Evolutionary conservation across 148 eudicot species (phyloP).

Genomic region (Amaranthus cruentus): DNA sequence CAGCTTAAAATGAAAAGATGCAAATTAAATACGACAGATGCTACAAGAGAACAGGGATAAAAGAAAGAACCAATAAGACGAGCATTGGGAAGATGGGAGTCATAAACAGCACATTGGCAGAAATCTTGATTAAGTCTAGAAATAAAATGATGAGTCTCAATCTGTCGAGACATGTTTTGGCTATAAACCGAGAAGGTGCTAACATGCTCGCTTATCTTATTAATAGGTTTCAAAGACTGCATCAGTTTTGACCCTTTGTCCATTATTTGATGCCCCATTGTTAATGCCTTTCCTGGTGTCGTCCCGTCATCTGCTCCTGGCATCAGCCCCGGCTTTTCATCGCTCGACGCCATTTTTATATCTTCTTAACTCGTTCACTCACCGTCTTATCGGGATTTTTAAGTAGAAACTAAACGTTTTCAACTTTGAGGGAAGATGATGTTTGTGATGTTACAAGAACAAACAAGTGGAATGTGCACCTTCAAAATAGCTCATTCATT

Average conservation of each 20-base stretch:
- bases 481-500: too few species aligned
- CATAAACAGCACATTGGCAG: slow-evolving; percentile 80
- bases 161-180: slow-evolving; percentile 76
- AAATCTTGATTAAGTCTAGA: slow-evolving; percentile 61
- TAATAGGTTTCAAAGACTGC: slow-evolving; percentile 62
- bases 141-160: slow-evolving; percentile 72
- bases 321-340: slow-evolving; percentile 23
- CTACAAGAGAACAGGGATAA: too few species aligned
- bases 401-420: too few species aligned
- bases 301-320: slow-evolving; percentile 23
- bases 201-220: slow-evolving; percentile 50
- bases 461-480: too few species aligned
- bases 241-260: slow-evolving; percentile 65
- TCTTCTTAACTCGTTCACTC: too few species aligned
- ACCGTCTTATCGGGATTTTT: too few species aligned
- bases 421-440: too few species aligned
- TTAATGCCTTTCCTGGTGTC: slow-evolving; percentile 57
- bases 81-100: slow-evolving; percentile 47
- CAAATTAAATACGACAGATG: neutral
- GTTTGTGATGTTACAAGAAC: too few species aligned
- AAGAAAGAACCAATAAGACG: slow-evolving; percentile 57
- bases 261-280: slow-evolving; percentile 45
- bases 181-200: slow-evolving; percentile 66
- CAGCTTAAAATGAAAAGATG: too few species aligned
- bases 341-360: slow-evolving; percentile 26